phyloP scores from a whole-genome alignment of 2,329 filamentous ascomycete genomes.

The Metarhizium robertsii region DNA sequence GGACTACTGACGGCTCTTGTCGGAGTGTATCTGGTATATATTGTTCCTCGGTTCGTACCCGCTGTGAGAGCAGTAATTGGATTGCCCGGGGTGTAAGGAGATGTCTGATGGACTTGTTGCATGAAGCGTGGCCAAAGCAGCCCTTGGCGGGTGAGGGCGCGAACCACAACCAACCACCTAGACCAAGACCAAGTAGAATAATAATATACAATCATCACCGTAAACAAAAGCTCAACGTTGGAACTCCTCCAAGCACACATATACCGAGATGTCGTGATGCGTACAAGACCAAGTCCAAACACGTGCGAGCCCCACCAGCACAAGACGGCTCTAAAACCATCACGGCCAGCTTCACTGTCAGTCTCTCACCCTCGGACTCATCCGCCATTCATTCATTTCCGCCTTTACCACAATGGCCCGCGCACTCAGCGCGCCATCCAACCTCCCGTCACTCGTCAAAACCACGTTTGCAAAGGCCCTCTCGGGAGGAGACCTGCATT shows the following conservation, averaged over 20 bases:
- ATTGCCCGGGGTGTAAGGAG: constrained; percentile 37
- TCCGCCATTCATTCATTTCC: neutral
- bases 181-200: too few relatives aligned
- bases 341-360: neutral
- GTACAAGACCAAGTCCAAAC: too few relatives aligned
- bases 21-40: constrained; percentile 40
- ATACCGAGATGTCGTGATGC: too few relatives aligned
- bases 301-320: too few relatives aligned
- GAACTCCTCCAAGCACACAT: too few relatives aligned
- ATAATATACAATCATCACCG: too few relatives aligned
- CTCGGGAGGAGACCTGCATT: constrained; percentile 38
- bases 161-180: too few relatives aligned
- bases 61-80: constrained; percentile 35
- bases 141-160: too few relatives aligned
- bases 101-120: neutral
- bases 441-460: constrained; percentile 42
- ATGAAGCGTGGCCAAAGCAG: too few relatives aligned
- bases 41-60: constrained; percentile 42
- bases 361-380: too few relatives aligned
- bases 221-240: too few relatives aligned
- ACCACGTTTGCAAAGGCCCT: constrained; percentile 38
- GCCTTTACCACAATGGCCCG: neutral
- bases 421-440: constrained; percentile 21
- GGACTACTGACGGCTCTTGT: constrained; percentile 39
- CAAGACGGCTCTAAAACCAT: too few relatives aligned